Conservation (phyloP, 768 basidiomycete species). For the Phlegmacium glaucopus region DNA sequence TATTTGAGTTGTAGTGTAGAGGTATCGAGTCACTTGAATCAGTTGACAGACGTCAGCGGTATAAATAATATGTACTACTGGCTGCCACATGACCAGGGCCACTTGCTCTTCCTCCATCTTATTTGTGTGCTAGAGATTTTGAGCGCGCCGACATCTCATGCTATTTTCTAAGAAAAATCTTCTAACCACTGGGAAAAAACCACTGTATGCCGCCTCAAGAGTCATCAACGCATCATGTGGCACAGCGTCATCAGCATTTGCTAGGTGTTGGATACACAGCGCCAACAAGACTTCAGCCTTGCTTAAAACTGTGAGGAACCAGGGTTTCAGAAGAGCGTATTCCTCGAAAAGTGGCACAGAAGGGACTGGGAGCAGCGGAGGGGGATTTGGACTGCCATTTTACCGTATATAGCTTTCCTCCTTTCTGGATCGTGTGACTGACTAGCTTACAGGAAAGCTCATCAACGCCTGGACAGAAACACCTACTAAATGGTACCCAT, state of each 20-base stretch:
- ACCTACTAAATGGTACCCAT: slow-evolving; percentile 93
- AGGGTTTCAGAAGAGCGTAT: slow-evolving; percentile 35
- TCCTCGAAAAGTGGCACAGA: slow-evolving; percentile 32
- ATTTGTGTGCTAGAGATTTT: slow-evolving; percentile 10
- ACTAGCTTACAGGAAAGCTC: slow-evolving; percentile 47
- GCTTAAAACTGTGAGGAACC: slow-evolving; percentile 40
- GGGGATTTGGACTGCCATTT: slow-evolving; percentile 36
- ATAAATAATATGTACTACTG: too few relatives aligned
- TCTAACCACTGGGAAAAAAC: slow-evolving; percentile 49
- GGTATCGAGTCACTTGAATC: too few relatives aligned
- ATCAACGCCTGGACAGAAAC: slow-evolving; percentile 81
- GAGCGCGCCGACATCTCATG: slow-evolving; percentile 27
- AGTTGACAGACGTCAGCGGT: too few relatives aligned
- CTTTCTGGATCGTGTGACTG: neutral
- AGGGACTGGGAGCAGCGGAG: slow-evolving; percentile 13
- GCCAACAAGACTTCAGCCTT: slow-evolving; percentile 51
- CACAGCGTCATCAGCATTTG: slow-evolving; percentile 45
- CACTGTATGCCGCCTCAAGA: slow-evolving; percentile 54
- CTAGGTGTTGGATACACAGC: slow-evolving; percentile 50
- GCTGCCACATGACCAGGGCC: too few relatives aligned
- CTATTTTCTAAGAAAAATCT: slow-evolving; percentile 50
- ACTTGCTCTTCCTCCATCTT: slow-evolving; percentile 6
- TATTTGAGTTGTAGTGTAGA: too few relatives aligned
- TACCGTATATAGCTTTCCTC: slow-evolving; percentile 36
- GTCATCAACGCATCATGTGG: slow-evolving; percentile 49